Evolutionary conservation across 2,329 filamentous ascomycete genomes (phyloP), one percentile per base, ranked within the genome.

Genomic region (Trichophyton simii): DNA sequence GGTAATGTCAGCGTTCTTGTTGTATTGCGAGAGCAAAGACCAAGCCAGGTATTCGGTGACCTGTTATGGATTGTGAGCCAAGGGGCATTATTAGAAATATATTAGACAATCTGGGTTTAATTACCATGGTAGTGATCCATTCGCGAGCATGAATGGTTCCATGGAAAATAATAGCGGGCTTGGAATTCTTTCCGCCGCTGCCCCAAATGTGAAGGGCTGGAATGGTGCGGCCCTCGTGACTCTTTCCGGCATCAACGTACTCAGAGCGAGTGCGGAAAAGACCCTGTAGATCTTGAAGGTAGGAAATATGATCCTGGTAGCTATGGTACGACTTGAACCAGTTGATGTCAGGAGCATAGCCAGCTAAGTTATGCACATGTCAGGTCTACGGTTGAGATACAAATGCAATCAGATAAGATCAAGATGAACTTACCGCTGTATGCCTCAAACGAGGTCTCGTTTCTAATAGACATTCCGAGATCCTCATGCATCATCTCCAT

Each of bases 141-240:
- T 85, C 82, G 41, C 82, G 76, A 5, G 82, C 81, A 68, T 86
- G 83, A 13, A 83, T 80, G 28, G 79, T 84, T 8, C 78, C 79
- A 68, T 85, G 82, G 67, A 81, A 78, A 50, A 84, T 74, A 41
- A 83, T 70, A 15, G 79, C 82, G 0, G 80, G 80, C 63, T 80
- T 80, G 31, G 66, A 70, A 20, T 77, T 76, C 59, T 73, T 75
- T 31, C 69, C 69, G 1, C 76, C 75, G 22, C 63, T 65, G 0
- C 82, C 82, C 71, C 76, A 84, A 59, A 84, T 72, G 63, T 83
- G 82, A 50, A 84, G 71, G 11, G 75, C 76, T 20, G 71, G 72
- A 59, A 78, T 75, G 1, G 72, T 63, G 41, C 78, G 75, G 3
- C 79, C 79, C 60, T 80, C 69, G 42, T 74, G 70, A 0, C 80